Conservation (phyloP, 2,329 filamentous ascomycete species). For the Fusarium sp. region DNA sequence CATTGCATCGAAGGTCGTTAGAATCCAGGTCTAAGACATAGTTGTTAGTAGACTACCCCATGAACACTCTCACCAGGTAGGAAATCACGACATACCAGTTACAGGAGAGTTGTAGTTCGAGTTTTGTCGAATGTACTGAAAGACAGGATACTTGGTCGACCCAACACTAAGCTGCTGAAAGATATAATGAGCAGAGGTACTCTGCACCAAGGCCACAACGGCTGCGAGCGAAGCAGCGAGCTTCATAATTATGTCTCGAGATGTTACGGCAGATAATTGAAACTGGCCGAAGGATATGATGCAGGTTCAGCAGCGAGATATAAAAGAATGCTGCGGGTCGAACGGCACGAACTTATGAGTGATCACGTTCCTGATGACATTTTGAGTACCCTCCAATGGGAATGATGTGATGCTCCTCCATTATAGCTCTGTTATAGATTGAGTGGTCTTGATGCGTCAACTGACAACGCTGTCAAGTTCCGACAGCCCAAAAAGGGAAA, state of each 20-base stretch:
- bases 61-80: rapidly evolving
- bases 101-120: constrained; percentile 17
- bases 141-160: background rate
- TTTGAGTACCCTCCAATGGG: rapidly evolving
- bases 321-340: background rate
- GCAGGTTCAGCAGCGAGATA: background rate
- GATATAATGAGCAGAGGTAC: constrained; percentile 1
- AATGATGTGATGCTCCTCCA: background rate
- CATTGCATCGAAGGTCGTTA: constrained; percentile 7
- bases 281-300: background rate
- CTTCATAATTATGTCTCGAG: background rate
- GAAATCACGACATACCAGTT: background rate
- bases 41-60: rapidly evolving
- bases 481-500: background rate
- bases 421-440: background rate
- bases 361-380: background rate
- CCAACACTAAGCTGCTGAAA: constrained; percentile 11
- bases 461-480: background rate
- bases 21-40: background rate
- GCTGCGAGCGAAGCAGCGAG: background rate
- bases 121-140: constrained; percentile 13
- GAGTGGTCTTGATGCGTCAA: background rate
- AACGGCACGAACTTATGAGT: background rate
- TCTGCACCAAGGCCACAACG: background rate
- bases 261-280: background rate